Percentiles rank a stretch among this genome's conserved stretches.
phyloP scores from a whole-genome alignment of 257 asterid species.

The Cruciata laevipes region DNA sequence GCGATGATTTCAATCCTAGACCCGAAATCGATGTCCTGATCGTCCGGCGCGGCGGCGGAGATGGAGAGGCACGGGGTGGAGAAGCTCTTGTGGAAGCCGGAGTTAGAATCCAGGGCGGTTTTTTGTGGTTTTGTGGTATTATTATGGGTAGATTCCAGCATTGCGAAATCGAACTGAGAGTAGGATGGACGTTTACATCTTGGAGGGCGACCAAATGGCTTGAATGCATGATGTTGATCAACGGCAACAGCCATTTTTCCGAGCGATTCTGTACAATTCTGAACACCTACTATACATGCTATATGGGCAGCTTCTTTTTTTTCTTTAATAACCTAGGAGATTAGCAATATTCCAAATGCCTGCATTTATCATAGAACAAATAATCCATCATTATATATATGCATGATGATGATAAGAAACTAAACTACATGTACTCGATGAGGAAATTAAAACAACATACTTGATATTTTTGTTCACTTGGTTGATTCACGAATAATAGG shows the following conservation, averaged over 20 bases:
- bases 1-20: slow-evolving; percentile 68
- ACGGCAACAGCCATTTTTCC: slow-evolving; percentile 85
- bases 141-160: slow-evolving; percentile 49
- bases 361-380: slow-evolving; percentile 23
- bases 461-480: slow-evolving; percentile 35
- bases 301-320: slow-evolving; percentile 41
- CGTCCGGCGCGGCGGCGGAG: slow-evolving; percentile 27
- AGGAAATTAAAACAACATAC: slow-evolving; percentile 26
- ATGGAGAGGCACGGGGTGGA: slow-evolving; percentile 85
- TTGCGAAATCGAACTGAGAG: slow-evolving; percentile 71
- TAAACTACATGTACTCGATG: no score
- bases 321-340: slow-evolving; percentile 57
- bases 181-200: slow-evolving; percentile 78
- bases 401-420: no score
- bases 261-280: slow-evolving; percentile 52
- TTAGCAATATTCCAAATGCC: slow-evolving; percentile 52
- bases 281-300: slow-evolving; percentile 59
- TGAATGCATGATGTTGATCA: slow-evolving; percentile 73
- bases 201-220: slow-evolving; percentile 75
- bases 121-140: slow-evolving; percentile 35
- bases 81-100: slow-evolving; percentile 67
- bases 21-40: slow-evolving; percentile 32
- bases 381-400: no score
- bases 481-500: slow-evolving; percentile 32
- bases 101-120: slow-evolving; percentile 35